These are phyloP conservation scores for Zygotorulaspora mrakii DNA, from an alignment of 1,139 yeast genomes.

Conservation along the genomic window DNA sequence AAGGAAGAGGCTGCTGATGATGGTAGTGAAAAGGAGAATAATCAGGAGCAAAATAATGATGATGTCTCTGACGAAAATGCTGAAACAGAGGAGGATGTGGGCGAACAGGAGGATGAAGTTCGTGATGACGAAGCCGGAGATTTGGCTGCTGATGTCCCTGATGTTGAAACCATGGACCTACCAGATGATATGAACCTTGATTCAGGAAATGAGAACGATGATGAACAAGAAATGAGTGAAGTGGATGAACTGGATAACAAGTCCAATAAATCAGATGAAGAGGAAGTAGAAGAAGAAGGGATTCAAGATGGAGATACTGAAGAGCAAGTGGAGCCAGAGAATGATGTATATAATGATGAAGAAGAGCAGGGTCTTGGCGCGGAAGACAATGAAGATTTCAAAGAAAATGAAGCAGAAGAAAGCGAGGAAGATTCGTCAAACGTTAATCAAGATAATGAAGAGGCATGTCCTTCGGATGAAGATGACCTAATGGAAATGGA, in stretches of 20 bases:
- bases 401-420: conserved; percentile 29
- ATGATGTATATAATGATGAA: too few relatives aligned
- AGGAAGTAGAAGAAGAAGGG: conserved; percentile 30
- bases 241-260: conserved; percentile 36
- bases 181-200: conserved; percentile 87
- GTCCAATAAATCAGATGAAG: conserved; percentile 26
- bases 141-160: conserved; percentile 69
- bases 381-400: conserved; percentile 35
- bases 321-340: too few relatives aligned
- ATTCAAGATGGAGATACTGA: conserved; percentile 34
- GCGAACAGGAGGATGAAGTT: conserved; percentile 76
- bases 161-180: conserved; percentile 72
- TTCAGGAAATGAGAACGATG: conserved; percentile 56
- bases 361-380: too few relatives aligned
- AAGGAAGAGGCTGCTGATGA: conserved; percentile 38
- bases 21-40: conserved; percentile 46
- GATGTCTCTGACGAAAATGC: conserved; percentile 64
- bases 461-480: conserved; percentile 34
- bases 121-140: conserved; percentile 68
- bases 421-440: conserved; percentile 35
- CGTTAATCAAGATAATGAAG: conserved; percentile 33
- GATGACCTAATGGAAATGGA: conserved; percentile 36
- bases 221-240: conserved; percentile 38
- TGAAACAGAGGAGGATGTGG: conserved; percentile 64
- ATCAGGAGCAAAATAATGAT: conserved; percentile 59